Evolutionary conservation across 2,329 filamentous ascomycete species (phyloP).

Genomic region (Aspergillus luchuensis): DNA sequence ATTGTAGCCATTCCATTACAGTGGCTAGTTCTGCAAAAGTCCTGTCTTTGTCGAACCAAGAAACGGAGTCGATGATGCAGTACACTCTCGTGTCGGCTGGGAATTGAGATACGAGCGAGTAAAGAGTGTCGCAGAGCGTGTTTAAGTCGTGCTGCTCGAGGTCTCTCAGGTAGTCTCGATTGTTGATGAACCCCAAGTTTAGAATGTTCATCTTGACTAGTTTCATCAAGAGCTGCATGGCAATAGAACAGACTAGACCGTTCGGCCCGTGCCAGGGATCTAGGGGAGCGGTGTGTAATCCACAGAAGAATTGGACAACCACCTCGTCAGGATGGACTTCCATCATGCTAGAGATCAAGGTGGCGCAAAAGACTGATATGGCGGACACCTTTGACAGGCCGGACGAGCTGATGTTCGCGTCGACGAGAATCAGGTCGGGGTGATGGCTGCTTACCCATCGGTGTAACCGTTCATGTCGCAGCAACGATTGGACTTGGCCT

Average conservation of each 20-base stretch:
- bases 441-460: too few relatives aligned
- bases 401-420: background rate
- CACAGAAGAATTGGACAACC: background rate
- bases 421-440: background rate
- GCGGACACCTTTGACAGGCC: background rate
- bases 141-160: background rate
- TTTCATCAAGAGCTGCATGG: background rate
- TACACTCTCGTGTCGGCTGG: background rate
- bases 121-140: background rate
- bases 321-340: background rate
- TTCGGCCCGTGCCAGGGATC: background rate
- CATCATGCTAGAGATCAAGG: background rate
- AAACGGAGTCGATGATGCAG: background rate
- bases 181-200: background rate
- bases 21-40: too few relatives aligned
- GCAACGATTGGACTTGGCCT: too few relatives aligned
- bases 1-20: too few relatives aligned
- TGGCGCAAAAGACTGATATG: background rate
- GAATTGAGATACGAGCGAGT: background rate
- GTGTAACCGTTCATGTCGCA: too few relatives aligned
- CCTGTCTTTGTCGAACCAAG: background rate
- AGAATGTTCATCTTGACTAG: background rate
- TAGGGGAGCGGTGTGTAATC: background rate
- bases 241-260: background rate
- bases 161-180: background rate